Evolutionary conservation across 257 asterid genomes (phyloP).

Genomic region (Thymus mandschuricus): DNA sequence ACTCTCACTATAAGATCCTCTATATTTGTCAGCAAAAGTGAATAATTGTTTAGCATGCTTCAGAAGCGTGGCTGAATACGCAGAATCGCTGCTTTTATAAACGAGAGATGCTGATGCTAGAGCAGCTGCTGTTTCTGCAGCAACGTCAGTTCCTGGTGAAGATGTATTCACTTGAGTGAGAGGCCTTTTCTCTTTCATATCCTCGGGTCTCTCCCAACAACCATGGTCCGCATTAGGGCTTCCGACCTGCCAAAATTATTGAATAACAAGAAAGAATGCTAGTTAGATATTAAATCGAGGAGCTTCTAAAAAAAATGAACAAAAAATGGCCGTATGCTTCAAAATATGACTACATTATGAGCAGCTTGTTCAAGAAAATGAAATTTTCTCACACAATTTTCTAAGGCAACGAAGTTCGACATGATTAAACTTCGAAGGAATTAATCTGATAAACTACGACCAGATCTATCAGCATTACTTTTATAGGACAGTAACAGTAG

Average conservation of each 20-base stretch:
- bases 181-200: slow-evolving; percentile 70
- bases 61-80: slow-evolving; percentile 71
- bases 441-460: background rate
- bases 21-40: slow-evolving; percentile 75
- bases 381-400: background rate
- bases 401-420: background rate
- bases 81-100: slow-evolving; percentile 56
- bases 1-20: slow-evolving; percentile 69
- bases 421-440: background rate
- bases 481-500: background rate
- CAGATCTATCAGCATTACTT: background rate
- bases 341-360: background rate
- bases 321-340: background rate
- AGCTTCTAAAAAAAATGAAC: background rate
- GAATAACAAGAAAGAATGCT: background rate
- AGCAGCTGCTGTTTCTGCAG: slow-evolving; percentile 98
- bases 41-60: slow-evolving; percentile 83
- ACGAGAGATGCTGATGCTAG: slow-evolving; percentile 94
- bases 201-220: slow-evolving; percentile 95
- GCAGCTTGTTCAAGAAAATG: background rate
- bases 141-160: slow-evolving; percentile 85
- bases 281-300: slow-evolving; percentile 15
- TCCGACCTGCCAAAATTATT: slow-evolving; percentile 65
- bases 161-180: slow-evolving; percentile 75
- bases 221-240: slow-evolving; percentile 68